Percentiles rank a stretch among this genome's conserved stretches.
Evolutionary conservation across 108 stramenopile species (phyloP).

Genomic region (Cyclotella atomus): DNA sequence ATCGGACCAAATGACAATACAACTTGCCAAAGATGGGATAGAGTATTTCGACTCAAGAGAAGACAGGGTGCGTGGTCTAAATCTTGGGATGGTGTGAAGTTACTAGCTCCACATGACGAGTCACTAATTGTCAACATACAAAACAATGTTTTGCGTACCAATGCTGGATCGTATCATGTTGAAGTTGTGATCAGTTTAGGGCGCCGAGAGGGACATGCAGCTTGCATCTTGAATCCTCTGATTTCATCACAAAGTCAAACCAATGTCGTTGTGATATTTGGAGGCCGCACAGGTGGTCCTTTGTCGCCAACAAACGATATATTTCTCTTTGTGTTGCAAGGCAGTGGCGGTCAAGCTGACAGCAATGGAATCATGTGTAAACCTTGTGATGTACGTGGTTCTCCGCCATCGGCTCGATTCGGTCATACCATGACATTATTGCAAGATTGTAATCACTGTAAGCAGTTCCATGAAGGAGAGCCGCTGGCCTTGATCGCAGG

Average conservation of each 20-base stretch:
- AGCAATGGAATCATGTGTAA: conserved; percentile 14
- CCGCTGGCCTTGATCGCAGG: conserved; percentile 46
- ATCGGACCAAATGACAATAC: conserved; percentile 53
- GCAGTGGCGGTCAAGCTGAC: neutral
- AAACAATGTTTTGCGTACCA: conserved; percentile 23
- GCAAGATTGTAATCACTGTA: neutral
- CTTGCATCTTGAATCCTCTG: conserved; percentile 29
- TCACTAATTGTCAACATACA: too few species aligned
- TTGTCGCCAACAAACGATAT: conserved; percentile 43
- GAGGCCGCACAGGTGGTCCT: conserved; percentile 42
- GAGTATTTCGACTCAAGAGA: conserved; percentile 36
- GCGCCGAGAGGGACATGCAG: conserved; percentile 40
- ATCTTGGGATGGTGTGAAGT: conserved; percentile 34
- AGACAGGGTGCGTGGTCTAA: conserved; percentile 39
- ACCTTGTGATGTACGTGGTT: conserved; percentile 54
- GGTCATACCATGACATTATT: conserved; percentile 74
- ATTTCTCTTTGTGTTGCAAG: conserved; percentile 53
- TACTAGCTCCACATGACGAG: neutral
- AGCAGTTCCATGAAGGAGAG: conserved; percentile 14
- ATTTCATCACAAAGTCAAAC: neutral
- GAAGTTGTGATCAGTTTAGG: conserved; percentile 14
- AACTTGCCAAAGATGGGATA: conserved; percentile 44
- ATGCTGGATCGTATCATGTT: conserved; percentile 36
- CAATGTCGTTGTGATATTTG: conserved; percentile 36
- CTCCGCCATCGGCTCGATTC: conserved; percentile 64